Evolutionary conservation across 768 basidiomycete genomes (phyloP).

Genomic region (Boletus subcaerulescens): DNA sequence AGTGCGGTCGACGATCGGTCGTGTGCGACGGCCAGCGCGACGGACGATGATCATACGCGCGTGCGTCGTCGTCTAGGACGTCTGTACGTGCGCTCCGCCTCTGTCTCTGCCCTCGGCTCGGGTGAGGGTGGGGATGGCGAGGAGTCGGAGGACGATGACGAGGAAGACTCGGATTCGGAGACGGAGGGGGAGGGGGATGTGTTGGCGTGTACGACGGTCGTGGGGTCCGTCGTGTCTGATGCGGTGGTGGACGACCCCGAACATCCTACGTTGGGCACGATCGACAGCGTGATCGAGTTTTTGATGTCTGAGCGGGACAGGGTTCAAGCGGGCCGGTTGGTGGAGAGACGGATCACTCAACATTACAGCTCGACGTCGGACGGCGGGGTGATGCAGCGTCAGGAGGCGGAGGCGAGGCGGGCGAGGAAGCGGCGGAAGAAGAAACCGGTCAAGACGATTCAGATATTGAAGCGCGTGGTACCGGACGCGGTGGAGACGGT

Average conservation of each 20-base stretch:
- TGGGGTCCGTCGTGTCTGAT: constrained; percentile 24
- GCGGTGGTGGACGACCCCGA: constrained; percentile 28
- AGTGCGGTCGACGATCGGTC: constrained; percentile 30
- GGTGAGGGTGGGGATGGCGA: background rate
- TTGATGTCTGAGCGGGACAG: constrained; percentile 67
- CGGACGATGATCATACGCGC: constrained; percentile 12
- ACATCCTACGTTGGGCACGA: constrained; percentile 66
- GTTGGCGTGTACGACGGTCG: constrained; percentile 21
- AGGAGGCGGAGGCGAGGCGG: constrained; percentile 38
- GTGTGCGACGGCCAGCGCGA: constrained; percentile 18
- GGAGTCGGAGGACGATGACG: constrained; percentile 20
- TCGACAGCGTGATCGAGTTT: constrained; percentile 74
- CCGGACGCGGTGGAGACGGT: constrained; percentile 18
- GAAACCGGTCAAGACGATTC: constrained; percentile 29
- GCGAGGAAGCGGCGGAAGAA: constrained; percentile 39
- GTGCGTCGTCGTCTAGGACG: background rate
- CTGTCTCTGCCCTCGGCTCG: background rate
- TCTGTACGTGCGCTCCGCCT: too few species aligned
- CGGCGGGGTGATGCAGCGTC: constrained; percentile 36
- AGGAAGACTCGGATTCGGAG: constrained; percentile 22
- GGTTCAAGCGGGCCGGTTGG: constrained; percentile 42
- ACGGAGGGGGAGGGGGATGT: constrained; percentile 39
- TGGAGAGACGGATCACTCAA: constrained; percentile 24
- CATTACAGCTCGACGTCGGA: constrained; percentile 37
- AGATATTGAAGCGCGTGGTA: constrained; percentile 25